phyloP scores from a whole-genome alignment of 768 basidiomycete genomes.

The Lactarius quietus region DNA sequence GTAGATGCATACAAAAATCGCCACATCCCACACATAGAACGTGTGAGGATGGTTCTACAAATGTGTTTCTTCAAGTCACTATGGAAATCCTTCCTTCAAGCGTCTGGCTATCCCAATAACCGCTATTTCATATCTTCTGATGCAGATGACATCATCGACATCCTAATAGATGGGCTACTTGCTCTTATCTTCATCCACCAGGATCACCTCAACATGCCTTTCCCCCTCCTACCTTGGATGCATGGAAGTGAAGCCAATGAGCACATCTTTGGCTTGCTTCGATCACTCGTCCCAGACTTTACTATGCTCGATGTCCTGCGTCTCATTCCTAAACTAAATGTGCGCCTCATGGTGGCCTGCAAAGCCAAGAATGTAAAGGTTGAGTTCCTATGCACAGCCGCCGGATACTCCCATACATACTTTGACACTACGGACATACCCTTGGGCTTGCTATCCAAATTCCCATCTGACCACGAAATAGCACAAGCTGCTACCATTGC shows the following conservation, averaged over 20 bases:
- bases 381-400: conserved; percentile 20
- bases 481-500: neutral
- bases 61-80: conserved; percentile 29
- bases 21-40: conserved; percentile 26
- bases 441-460: neutral
- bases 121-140: conserved; percentile 30
- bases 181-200: conserved; percentile 27
- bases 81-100: conserved; percentile 29
- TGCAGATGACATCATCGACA: conserved; percentile 29
- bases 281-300: conserved; percentile 30
- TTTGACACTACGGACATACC: conserved; percentile 24
- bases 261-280: conserved; percentile 32
- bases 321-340: conserved; percentile 28
- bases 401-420: conserved; percentile 30
- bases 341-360: conserved; percentile 24
- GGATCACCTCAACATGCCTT: conserved; percentile 14
- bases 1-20: conserved; percentile 33
- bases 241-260: conserved; percentile 34
- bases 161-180: conserved; percentile 26
- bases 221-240: conserved; percentile 34
- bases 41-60: conserved; percentile 29
- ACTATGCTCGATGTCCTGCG: conserved; percentile 27
- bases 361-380: conserved; percentile 1
- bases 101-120: conserved; percentile 24
- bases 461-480: neutral